Base-by-base conservation (phyloP, 2,329 filamentous ascomycete genomes). In the Calonectria multiphialidica region DNA sequence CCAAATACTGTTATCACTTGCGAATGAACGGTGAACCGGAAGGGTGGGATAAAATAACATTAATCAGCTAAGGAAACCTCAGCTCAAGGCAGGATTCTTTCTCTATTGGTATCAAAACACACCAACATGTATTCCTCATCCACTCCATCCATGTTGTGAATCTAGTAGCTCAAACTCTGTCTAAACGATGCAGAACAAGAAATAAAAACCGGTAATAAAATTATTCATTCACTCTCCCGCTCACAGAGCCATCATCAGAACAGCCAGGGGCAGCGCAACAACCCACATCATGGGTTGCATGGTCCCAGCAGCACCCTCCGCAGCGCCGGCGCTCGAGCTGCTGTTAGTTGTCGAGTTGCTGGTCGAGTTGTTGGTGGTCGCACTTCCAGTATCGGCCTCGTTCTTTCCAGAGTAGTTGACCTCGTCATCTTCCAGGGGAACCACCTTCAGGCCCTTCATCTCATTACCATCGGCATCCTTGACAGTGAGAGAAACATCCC, bases 401-500 rank as follows among this genome's bases (percentile, higher is more conserved):
- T 87, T 88, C 77, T 81, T 85, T 77, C 87, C 87, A 15, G 84
- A 82, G 75, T 81, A 81, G 83, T 90, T 90, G 77, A 83, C 82
- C 68, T 85, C 81, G 70, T 87, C 82, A 45, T 86, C 82, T n/a
- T 77, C 72, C 2, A 89, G 82, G 25, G 84, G 84, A 72, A 85
- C 83, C 63, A 91, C 87, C 71, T 86, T 86, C 59, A 91, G 86
- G 79, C 81, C 81, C 50, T 80, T 83, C 68, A 91, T 76, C 47
- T 75, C 78, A 21, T 82, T 84, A 72, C 87, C 87, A 40, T 85
- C 79, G 6, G 81, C 79, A 72, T 86, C 84, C 69, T 78, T 81
- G 77, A 88, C 85, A 30, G 78, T 77, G 73, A 87, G 79, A 64
- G 79, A 82, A 70, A 95, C 90, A 42, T 87, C 88, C 76, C 95